Conservation (phyloP, 1,139 yeast species). For the Hansenula sp. region DNA sequence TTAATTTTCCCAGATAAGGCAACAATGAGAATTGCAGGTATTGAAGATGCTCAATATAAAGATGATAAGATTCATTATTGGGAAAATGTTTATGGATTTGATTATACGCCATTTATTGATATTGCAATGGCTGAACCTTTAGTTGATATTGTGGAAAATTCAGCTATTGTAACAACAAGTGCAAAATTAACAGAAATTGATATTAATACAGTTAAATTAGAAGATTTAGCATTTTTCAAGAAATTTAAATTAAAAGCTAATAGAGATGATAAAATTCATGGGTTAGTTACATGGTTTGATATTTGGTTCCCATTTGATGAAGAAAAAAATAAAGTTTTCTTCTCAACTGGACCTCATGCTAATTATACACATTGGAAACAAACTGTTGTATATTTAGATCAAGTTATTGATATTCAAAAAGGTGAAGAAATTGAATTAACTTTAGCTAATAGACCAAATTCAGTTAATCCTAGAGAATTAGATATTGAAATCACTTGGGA, state of each 20-base stretch:
- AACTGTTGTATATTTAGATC: slow-evolving; percentile 86
- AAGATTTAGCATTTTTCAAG: slow-evolving; percentile 71
- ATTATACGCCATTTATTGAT: slow-evolving; percentile 69
- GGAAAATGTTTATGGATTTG: slow-evolving; percentile 97
- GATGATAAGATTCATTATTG: slow-evolving; percentile 91
- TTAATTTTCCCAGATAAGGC: slow-evolving; percentile 95
- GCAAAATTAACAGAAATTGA: slow-evolving; percentile 76
- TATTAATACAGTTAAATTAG: slow-evolving; percentile 81
- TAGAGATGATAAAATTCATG: slow-evolving; percentile 81
- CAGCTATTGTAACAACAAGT: slow-evolving; percentile 69
- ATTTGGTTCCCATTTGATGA: slow-evolving; percentile 65
- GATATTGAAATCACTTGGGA: slow-evolving; percentile 62
- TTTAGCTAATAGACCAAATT: slow-evolving; percentile 74
- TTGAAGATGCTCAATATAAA: slow-evolving; percentile 93
- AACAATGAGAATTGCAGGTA: slow-evolving; percentile 83
- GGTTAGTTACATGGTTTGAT: slow-evolving; percentile 92
- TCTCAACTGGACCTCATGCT: slow-evolving; percentile 80
- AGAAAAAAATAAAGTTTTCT: slow-evolving; percentile 55
- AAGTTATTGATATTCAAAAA: slow-evolving; percentile 70
- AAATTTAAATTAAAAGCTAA: slow-evolving; percentile 67
- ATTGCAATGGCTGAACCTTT: slow-evolving; percentile 90
- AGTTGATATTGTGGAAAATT: slow-evolving; percentile 86
- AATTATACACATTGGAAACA: slow-evolving; percentile 96
- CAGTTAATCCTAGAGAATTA: slow-evolving; percentile 75
- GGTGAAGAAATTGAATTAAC: slow-evolving; percentile 75